phyloP scores from a whole-genome alignment of 2,329 filamentous ascomycete genomes.

The Pezicula radicicola region DNA sequence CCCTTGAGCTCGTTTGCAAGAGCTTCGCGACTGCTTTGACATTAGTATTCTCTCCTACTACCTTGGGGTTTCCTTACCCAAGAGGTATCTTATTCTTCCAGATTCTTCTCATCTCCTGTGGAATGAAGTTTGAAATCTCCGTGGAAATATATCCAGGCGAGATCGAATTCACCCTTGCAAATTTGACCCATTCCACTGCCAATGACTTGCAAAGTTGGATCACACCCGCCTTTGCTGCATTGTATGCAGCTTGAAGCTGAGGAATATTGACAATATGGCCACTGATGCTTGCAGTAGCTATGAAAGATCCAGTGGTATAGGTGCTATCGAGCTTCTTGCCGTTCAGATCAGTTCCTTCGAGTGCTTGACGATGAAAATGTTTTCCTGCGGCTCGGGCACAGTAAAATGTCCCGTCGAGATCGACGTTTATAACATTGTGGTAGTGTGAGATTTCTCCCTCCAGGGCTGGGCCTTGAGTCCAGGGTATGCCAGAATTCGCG shows the following conservation, averaged over 20 bases:
- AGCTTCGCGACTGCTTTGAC: too few species aligned
- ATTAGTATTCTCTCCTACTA: too few species aligned
- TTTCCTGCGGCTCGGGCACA: conserved; percentile 67
- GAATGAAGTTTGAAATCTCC: too few species aligned
- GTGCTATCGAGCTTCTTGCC: conserved; percentile 59
- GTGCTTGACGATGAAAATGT: conserved; percentile 68
- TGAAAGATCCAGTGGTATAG: conserved; percentile 65
- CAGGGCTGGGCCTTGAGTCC: conserved; percentile 66
- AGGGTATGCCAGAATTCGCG: conserved; percentile 74
- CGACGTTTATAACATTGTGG: conserved; percentile 64
- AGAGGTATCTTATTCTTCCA: too few species aligned
- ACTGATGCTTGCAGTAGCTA: conserved; percentile 76
- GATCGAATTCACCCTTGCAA: too few species aligned
- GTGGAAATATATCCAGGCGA: too few species aligned
- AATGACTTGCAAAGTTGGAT: conserved; percentile 52
- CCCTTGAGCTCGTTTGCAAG: too few species aligned
- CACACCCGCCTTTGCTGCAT: conserved; percentile 68
- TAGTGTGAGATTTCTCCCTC: conserved; percentile 64
- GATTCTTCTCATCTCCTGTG: too few species aligned
- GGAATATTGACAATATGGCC: conserved; percentile 77
- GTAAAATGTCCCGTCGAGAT: conserved; percentile 77
- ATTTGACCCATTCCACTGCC: too few species aligned
- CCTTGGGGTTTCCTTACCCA: too few species aligned
- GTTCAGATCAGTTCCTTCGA: conserved; percentile 59
- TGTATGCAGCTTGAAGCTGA: conserved; percentile 71